phyloP scores from a whole-genome alignment of 2,329 filamentous ascomycete genomes.

The Neonectria hederae region DNA sequence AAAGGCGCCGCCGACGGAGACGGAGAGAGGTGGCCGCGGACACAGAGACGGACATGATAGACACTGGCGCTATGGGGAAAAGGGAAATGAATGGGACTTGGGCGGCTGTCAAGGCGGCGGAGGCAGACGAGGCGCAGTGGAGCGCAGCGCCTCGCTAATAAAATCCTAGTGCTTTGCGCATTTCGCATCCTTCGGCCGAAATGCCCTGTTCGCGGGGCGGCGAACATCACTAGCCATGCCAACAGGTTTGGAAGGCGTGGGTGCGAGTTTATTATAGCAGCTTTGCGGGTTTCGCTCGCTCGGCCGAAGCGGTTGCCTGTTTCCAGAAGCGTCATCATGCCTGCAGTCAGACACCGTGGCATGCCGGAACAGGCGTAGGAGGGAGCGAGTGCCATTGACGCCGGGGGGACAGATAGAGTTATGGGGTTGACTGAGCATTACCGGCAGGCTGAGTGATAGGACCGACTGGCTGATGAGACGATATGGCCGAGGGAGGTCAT shows the following conservation, averaged over 20 bases:
- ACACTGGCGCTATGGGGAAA: too few species aligned
- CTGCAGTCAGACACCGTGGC: not conserved
- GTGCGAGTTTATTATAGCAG: not conserved
- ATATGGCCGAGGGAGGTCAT: not conserved
- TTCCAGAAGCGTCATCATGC: not conserved
- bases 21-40: slow-evolving; percentile 1
- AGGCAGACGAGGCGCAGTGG: slow-evolving; percentile 16
- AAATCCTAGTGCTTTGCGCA: not conserved
- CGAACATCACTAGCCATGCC: not conserved
- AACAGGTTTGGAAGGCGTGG: not conserved
- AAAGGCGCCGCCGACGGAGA: slow-evolving; percentile 13
- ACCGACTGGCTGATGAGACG: not conserved
- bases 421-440: not conserved
- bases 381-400: not conserved
- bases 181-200: not conserved
- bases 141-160: not conserved
- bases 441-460: not conserved
- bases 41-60: slow-evolving; percentile 10
- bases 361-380: not conserved
- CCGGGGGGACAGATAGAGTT: not conserved
- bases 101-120: not conserved
- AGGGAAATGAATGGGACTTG: not conserved
- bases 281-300: not conserved
- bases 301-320: not conserved
- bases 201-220: not conserved